Percentiles rank a stretch among this genome's conserved stretches.
Evolutionary conservation across 305 asterid species (phyloP).

Genomic region (Solanum hybrid): DNA sequence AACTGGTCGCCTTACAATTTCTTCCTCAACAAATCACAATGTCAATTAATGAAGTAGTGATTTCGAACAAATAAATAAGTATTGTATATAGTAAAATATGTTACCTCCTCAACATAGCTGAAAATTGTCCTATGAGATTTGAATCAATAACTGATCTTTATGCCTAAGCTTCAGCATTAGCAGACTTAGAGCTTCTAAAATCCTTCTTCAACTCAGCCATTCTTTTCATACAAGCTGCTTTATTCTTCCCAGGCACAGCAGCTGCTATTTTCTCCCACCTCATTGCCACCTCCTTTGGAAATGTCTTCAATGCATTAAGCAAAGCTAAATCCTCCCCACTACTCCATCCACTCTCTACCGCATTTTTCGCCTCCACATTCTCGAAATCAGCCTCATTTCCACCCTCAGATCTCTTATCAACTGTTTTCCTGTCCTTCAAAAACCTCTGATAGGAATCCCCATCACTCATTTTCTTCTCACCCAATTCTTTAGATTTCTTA

Average conservation of each 20-base stretch:
- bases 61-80: background rate
- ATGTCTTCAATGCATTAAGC: conserved; percentile 77
- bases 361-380: conserved; percentile 21
- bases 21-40: background rate
- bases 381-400: conserved; percentile 13
- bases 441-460: conserved; percentile 64
- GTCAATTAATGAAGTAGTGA: background rate
- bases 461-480: conserved; percentile 52
- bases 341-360: conserved; percentile 50
- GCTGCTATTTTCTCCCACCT: conserved; percentile 96
- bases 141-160: background rate
- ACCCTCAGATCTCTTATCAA: conserved; percentile 30
- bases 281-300: conserved; percentile 75
- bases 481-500: conserved; percentile 46
- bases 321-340: conserved; percentile 76
- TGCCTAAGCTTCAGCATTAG: conserved; percentile 30
- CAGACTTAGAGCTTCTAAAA: conserved; percentile 66
- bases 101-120: background rate
- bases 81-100: background rate
- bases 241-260: conserved; percentile 70
- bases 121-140: background rate
- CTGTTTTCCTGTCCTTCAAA: conserved; percentile 54
- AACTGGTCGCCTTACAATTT: background rate
- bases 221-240: conserved; percentile 65
- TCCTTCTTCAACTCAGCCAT: conserved; percentile 71